phyloP scores from a whole-genome alignment of 2,329 filamentous ascomycete genomes.

The Lecanosticta acicola region DNA sequence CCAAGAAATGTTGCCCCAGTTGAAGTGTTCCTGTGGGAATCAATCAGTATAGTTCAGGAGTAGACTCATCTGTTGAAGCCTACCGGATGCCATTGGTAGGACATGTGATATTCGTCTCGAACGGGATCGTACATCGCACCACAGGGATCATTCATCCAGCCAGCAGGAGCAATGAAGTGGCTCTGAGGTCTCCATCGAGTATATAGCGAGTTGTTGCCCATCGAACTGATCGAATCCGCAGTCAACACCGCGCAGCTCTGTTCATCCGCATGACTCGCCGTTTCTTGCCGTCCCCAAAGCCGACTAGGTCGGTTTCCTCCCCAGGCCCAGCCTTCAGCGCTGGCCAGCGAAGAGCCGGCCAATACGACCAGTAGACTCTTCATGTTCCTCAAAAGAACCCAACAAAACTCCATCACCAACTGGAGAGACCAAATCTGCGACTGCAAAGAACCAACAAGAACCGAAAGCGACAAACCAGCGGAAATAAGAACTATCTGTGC shows the following conservation, averaged over 20 bases:
- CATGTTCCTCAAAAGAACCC: not conserved
- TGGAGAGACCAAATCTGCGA: not conserved
- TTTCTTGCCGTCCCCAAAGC: not conserved
- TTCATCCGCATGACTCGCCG: conserved; percentile 1
- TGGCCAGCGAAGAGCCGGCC: not conserved
- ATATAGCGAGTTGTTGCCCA: conserved; percentile 47
- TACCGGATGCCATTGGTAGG: conserved; percentile 49
- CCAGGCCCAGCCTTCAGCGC: not conserved
- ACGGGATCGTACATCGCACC: conserved; percentile 47
- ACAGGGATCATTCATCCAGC: conserved; percentile 49
- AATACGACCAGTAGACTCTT: not conserved
- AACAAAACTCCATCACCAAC: not conserved
- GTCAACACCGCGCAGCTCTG: conserved; percentile 25
- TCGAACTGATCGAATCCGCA: conserved; percentile 26
- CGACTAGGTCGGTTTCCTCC: not conserved
- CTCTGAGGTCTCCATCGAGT: conserved; percentile 44
- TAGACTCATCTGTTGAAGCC: no score
- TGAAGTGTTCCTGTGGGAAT: conserved; percentile 44
- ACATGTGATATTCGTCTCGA: conserved; percentile 47
- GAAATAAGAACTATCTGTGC: not conserved
- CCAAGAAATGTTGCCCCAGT: conserved; percentile 47
- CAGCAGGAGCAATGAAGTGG: conserved; percentile 45
- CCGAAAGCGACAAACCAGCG: conserved; percentile 1
- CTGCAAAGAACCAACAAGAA: not conserved
- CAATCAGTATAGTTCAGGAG: no score